phyloP scores from a whole-genome alignment of 345 rosid species.

The Noccaea bulbosa region DNA sequence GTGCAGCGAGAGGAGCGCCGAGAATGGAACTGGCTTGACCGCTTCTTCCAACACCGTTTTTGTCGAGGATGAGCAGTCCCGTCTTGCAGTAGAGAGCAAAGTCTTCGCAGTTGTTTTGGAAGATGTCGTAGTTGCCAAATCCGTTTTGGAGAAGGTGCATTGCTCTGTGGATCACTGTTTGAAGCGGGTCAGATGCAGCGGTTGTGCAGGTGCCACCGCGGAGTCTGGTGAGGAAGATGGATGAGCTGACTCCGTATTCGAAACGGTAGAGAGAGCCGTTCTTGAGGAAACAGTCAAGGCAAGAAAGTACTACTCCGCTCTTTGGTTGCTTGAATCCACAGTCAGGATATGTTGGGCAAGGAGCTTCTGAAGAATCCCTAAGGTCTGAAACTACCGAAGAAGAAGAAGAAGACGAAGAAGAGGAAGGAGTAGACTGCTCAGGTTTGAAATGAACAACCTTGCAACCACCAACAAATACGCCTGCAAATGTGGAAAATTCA shows the following conservation, averaged over 20 bases:
- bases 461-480: slow-evolving; percentile 93
- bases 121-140: slow-evolving; percentile 86
- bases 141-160: slow-evolving; percentile 97
- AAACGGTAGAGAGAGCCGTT: slow-evolving; percentile 82
- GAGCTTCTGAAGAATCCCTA: slow-evolving; percentile 51
- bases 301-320: slow-evolving; percentile 85
- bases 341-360: slow-evolving; percentile 78
- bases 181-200: slow-evolving; percentile 66
- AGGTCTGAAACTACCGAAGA: slow-evolving; percentile 47
- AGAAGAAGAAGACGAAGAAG: slow-evolving; percentile 39
- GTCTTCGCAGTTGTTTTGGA: slow-evolving; percentile 94
- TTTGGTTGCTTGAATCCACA: slow-evolving; percentile 84
- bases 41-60: slow-evolving; percentile 71
- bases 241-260: slow-evolving; percentile 70
- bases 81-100: slow-evolving; percentile 94
- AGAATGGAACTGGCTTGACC: slow-evolving; percentile 87
- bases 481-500: slow-evolving; percentile 46
- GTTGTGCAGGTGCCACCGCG: slow-evolving; percentile 96
- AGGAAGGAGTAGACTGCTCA: slow-evolving; percentile 33
- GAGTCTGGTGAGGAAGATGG: slow-evolving; percentile 71
- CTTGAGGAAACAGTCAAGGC: slow-evolving; percentile 87
- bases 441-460: slow-evolving; percentile 96
- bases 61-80: slow-evolving; percentile 77
- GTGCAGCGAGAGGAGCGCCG: slow-evolving; percentile 92
- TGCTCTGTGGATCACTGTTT: slow-evolving; percentile 75